Base-by-base conservation (phyloP, 2,329 filamentous ascomycete species). In the Colletotrichum abscissum region DNA sequence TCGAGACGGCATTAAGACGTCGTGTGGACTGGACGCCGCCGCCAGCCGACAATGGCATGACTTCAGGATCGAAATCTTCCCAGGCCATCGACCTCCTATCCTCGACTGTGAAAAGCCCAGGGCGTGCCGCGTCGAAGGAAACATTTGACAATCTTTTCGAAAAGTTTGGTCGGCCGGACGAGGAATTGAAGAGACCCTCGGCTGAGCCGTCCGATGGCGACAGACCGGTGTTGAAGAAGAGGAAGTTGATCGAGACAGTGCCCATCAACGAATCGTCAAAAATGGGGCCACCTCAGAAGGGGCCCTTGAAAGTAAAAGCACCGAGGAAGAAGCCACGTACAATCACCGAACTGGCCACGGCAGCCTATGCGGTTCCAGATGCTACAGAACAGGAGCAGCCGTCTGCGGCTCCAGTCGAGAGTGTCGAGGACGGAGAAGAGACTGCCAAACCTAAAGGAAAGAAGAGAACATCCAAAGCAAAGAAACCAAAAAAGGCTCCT, bases 261-360 rank as follows among this genome's bases (percentile, higher is more conserved):
- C 80, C 84, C 1, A 81, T 81, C 0, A 79, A 76, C 5, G 79
- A 82, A 76, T 68, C 75, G 75, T 62, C 75, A 71, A 64, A 78
- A 55, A 3, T n/a, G 78, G 57, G 76, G 7, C 75, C 77, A 1
- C 74, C 69, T 14, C 74, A 79, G 56, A 80, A 77, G 22, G 81
- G 82, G 1, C 82, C 82, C 0, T 75, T 77, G 1, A 90, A 89
- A 78, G 79, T 82, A 26, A 92, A 90, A 76, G 84, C 86, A 5
- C 83, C 87, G 4, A 91, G 90, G 81, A 95, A 93, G 82, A 95
- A 93, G 80, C 83, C 91, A 0, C 91, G 90, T 54, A 97, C 94
- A 0, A 92, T 97, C 69, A 97, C 95, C 0, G 93, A 91, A 54
- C 84, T 94, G 63, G 93, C 94, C 12, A 96, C 92, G 1, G 92